These are phyloP conservation scores for Agrocybe pediades DNA, from an alignment of 768 basidiomycete species.

Conservation along the genomic window DNA sequence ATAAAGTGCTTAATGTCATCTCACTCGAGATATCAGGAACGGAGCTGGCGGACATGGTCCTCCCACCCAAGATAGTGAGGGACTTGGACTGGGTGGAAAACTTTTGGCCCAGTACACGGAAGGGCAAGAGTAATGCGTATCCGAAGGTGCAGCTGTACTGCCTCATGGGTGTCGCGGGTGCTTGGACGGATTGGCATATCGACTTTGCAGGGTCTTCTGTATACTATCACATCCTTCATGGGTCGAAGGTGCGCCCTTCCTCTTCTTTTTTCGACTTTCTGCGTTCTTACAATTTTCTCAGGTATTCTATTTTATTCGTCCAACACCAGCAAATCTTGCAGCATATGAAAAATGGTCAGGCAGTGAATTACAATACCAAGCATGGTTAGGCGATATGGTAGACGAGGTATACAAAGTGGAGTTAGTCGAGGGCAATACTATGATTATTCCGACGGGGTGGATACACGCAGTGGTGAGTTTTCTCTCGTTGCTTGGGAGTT, in stretches of 20 bases:
- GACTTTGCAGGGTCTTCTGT: slow-evolving; percentile 98
- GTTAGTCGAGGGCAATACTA: slow-evolving; percentile 76
- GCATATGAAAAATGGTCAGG: slow-evolving; percentile 96
- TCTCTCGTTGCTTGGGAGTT: not conserved
- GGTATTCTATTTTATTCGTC: slow-evolving; percentile 95
- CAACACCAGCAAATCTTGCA: slow-evolving; percentile 80
- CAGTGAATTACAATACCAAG: slow-evolving; percentile 81
- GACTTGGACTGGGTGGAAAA: slow-evolving; percentile 98
- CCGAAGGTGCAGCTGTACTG: slow-evolving; percentile 98
- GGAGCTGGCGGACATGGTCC: slow-evolving; percentile 71
- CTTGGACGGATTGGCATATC: slow-evolving; percentile 99
- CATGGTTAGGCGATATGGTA: slow-evolving; percentile 92
- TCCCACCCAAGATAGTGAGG: slow-evolving; percentile 81
- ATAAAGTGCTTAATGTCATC: slow-evolving; percentile 94
- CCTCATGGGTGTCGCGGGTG: slow-evolving; percentile 90
- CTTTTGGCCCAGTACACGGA: slow-evolving; percentile 85
- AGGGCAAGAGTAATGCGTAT: slow-evolving; percentile 71
- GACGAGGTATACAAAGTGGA: slow-evolving; percentile 90
- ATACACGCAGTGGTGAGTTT: slow-evolving; percentile 91
- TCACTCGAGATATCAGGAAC: slow-evolving; percentile 93
- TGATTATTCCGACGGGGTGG: slow-evolving; percentile 97
- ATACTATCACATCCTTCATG: slow-evolving; percentile 92
- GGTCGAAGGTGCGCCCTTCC: slow-evolving; percentile 69
- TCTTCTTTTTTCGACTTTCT: not conserved
- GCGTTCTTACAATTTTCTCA: slow-evolving; percentile 29